Percentiles rank a stretch among this genome's conserved stretches.
These are phyloP conservation scores for Pestalotiopsis sp. DNA, from an alignment of 2,329 filamentous ascomycete genomes.

Conservation along the genomic window DNA sequence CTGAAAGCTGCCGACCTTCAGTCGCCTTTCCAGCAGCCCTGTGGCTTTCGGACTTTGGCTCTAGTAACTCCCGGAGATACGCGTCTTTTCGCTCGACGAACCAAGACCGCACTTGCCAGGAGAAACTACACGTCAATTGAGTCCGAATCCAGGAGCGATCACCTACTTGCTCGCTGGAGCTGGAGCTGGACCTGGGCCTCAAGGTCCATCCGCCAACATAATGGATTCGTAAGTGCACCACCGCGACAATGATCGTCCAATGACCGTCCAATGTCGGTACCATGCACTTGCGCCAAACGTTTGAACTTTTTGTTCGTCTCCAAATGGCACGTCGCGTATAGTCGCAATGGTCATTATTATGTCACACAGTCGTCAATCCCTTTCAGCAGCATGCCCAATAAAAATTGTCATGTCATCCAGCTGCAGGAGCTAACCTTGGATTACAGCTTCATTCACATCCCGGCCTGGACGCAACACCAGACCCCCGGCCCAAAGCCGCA, in stretches of 20 bases:
- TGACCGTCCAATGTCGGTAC: background rate
- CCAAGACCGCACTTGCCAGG: background rate
- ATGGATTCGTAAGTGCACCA: conserved; percentile 34
- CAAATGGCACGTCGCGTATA: background rate
- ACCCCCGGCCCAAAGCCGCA: conserved; percentile 36
- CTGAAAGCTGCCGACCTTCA: background rate
- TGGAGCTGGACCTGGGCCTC: conserved; percentile 26
- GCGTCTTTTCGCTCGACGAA: background rate
- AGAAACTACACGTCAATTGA: background rate
- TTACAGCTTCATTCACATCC: conserved; percentile 55
- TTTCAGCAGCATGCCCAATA: background rate
- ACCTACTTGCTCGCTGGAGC: conserved; percentile 14
- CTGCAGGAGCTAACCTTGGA: conserved; percentile 22
- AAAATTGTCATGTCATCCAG: background rate
- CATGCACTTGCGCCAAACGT: background rate
- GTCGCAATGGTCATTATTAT: background rate
- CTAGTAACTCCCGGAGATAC: background rate
- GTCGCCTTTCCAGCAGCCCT: background rate
- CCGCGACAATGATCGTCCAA: background rate
- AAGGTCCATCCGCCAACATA: conserved; percentile 35
- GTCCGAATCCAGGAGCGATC: conserved; percentile 15
- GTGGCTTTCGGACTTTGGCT: background rate
- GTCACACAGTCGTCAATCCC: background rate
- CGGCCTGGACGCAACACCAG: conserved; percentile 52
- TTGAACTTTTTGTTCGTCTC: background rate